Conservation (phyloP, 2,329 filamentous ascomycete genomes). For the Fusarium napiforme region DNA sequence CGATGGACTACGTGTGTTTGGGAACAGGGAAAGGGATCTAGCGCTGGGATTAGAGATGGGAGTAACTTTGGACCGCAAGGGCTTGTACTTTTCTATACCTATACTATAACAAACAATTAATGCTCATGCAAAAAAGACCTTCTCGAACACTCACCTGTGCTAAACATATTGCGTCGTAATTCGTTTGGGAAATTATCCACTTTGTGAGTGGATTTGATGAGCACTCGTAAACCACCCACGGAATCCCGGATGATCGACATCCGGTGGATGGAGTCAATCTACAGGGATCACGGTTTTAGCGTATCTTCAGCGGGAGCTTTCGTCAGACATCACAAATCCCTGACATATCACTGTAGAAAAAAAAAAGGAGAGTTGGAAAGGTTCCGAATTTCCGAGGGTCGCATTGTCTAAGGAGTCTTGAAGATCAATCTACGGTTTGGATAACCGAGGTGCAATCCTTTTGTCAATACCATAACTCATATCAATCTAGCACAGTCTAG, state of each 20-base stretch:
- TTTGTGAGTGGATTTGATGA: not conserved
- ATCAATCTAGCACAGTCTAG: not conserved
- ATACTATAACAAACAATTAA: conserved; percentile 1
- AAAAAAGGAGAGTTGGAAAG: not conserved
- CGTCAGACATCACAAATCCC: not conserved
- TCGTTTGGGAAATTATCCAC: not conserved
- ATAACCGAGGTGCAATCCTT: not conserved
- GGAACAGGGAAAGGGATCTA: not conserved
- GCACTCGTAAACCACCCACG: not conserved
- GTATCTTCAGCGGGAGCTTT: not conserved
- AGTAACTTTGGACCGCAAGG: not conserved
- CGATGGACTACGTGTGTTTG: not conserved
- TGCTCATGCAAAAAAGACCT: conserved; percentile 3
- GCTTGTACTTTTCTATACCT: not conserved
- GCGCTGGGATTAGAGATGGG: not conserved
- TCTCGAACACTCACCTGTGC: not conserved
- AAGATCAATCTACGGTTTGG: not conserved
- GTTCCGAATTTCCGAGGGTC: not conserved
- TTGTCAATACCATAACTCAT: not conserved
- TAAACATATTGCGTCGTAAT: not conserved
- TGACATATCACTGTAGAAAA: not conserved
- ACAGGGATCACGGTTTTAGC: not conserved
- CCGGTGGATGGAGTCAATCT: not conserved
- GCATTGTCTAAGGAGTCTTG: not conserved
- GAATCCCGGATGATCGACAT: conserved; percentile 15